Conservation (phyloP, 176 grass and related monocot genomes). For the sorghum (Sorghum bicolor) region DNA sequence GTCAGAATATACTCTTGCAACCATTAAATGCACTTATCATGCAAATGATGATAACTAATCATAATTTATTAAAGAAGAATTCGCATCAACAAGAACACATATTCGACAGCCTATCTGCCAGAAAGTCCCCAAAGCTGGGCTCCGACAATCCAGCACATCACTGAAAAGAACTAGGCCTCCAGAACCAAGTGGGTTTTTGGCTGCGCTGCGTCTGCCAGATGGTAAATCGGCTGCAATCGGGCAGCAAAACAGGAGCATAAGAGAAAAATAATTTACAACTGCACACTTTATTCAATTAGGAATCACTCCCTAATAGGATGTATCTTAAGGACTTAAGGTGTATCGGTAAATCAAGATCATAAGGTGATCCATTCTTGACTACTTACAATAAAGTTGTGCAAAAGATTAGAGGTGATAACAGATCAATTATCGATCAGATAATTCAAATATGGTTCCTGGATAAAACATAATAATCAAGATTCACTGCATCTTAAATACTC, state of each 20-base stretch:
- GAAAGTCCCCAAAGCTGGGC: not conserved
- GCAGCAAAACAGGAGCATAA: not conserved
- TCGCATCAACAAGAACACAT: not conserved
- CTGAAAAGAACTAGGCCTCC: not conserved
- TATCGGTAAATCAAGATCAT: not conserved
- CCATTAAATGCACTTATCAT: not conserved
- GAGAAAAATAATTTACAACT: too few relatives aligned
- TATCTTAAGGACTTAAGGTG: not conserved
- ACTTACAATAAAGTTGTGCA: not conserved
- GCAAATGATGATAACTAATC: not conserved
- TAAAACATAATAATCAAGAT: not conserved
- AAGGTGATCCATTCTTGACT: not conserved
- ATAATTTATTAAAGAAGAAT: slow-evolving; percentile 6
- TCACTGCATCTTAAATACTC: not conserved
- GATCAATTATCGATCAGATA: not conserved
- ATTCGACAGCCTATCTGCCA: not conserved
- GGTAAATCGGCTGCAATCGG: not conserved
- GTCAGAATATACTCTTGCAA: slow-evolving; percentile 10
- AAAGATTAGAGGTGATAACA: not conserved
- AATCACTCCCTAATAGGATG: too few relatives aligned
- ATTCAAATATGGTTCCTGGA: not conserved
- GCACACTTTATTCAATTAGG: too few relatives aligned
- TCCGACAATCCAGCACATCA: not conserved
- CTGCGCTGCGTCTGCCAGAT: not conserved
- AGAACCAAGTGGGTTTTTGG: not conserved